Percentiles rank a stretch among this genome's conserved stretches.
phyloP scores from a whole-genome alignment of 176 grass and related monocot species.

The Raddia distichophylla region DNA sequence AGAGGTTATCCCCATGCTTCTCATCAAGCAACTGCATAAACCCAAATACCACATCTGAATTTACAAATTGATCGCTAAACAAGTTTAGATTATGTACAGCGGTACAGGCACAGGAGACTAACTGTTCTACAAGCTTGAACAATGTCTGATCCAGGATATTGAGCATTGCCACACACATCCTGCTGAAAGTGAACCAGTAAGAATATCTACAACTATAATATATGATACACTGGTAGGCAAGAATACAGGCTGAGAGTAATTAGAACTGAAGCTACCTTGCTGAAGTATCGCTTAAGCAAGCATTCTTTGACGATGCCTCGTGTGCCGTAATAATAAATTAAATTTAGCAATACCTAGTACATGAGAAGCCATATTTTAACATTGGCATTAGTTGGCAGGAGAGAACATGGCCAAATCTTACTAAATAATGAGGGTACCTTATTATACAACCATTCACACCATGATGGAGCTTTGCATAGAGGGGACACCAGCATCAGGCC shows the following conservation, averaged over 20 bases:
- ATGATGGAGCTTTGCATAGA: conserved; percentile 78
- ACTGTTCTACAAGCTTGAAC: conserved; percentile 83
- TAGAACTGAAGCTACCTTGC: conserved; percentile 65
- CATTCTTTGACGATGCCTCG: conserved; percentile 69
- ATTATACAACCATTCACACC: conserved; percentile 89
- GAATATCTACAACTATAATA: background rate
- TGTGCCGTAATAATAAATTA: conserved; percentile 81
- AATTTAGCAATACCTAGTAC: conserved; percentile 68
- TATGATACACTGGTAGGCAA: background rate
- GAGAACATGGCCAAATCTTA: conserved; percentile 17
- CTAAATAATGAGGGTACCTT: conserved; percentile 48
- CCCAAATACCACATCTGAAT: background rate
- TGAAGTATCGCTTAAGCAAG: conserved; percentile 88
- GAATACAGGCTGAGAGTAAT: conserved; percentile 22
- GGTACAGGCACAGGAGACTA: conserved; percentile 19
- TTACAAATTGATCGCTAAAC: background rate
- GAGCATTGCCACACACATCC: conserved; percentile 64
- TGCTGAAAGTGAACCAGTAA: conserved; percentile 39
- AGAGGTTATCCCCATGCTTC: conserved; percentile 62
- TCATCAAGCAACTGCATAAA: conserved; percentile 80
- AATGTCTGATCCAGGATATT: conserved; percentile 68
- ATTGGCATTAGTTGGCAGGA: background rate
- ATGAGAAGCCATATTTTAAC: conserved; percentile 27
- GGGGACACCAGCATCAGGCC: conserved; percentile 90
- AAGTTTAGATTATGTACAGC: background rate